Evolutionary conservation across 73 alveolate species (phyloP).

Genomic region (Tetrahymena elliotti): DNA sequence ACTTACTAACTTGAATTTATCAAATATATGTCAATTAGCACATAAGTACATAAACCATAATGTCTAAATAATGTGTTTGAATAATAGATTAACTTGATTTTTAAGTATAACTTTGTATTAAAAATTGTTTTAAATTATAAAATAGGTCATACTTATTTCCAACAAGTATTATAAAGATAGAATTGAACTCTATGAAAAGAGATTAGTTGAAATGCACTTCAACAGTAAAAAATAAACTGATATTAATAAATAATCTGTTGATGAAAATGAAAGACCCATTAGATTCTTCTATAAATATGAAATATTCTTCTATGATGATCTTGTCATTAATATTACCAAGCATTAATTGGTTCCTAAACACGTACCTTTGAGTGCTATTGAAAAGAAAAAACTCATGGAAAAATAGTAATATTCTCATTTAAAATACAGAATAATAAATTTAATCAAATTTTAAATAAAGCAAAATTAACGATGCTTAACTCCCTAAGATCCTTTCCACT

Average conservation of each 20-base stretch:
- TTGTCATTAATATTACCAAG: neutral
- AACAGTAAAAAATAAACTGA: neutral
- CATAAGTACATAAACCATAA: too few species aligned
- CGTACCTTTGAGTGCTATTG: neutral
- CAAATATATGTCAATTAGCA: too few species aligned
- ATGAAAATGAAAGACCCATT: neutral
- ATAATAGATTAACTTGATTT: too few species aligned
- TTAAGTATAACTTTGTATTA: too few species aligned
- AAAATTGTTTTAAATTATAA: too few species aligned
- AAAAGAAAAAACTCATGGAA: neutral
- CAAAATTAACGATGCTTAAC: neutral
- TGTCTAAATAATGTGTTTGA: too few species aligned
- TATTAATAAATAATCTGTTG: neutral
- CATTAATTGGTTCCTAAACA: neutral
- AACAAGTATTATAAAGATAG: neutral
- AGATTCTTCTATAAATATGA: neutral
- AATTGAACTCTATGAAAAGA: neutral
- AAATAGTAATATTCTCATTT: neutral
- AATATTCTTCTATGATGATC: neutral
- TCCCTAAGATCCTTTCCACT: neutral
- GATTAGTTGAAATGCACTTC: neutral
- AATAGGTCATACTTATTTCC: neutral
- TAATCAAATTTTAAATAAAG: neutral
- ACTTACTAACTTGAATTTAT: neutral
- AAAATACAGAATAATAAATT: neutral